Conservation (phyloP, 2,329 filamentous ascomycete genomes). For the Aspergillus chevalieri region DNA sequence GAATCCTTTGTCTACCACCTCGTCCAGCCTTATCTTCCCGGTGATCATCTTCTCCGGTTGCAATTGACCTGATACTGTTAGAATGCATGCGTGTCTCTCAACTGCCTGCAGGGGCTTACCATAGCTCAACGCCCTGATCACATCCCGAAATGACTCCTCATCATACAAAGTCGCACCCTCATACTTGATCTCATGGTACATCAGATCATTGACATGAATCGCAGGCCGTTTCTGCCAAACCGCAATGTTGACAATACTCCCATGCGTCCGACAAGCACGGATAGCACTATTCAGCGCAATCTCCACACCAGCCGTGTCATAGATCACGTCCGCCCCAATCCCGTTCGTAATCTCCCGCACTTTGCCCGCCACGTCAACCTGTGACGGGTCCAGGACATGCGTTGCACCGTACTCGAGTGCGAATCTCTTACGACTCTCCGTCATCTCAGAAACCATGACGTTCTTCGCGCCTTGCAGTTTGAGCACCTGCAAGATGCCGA, state of each 20-base stretch:
- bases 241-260: conserved; percentile 59
- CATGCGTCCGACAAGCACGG: conserved; percentile 46
- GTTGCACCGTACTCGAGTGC: conserved; percentile 52
- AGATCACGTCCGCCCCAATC: conserved; percentile 52
- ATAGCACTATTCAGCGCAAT: conserved; percentile 44
- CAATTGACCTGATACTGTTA: conserved; percentile 40
- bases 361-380: conserved; percentile 40
- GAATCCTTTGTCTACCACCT: conserved; percentile 54
- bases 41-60: conserved; percentile 57
- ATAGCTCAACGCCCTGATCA: conserved; percentile 47
- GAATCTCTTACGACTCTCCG: conserved; percentile 45
- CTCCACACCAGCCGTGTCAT: conserved; percentile 59
- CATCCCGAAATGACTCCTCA: conserved; percentile 50
- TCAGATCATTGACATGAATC: conserved; percentile 50
- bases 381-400: conserved; percentile 47
- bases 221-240: conserved; percentile 55
- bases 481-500: conserved; percentile 56
- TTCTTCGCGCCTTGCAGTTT: conserved; percentile 47
- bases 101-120: conserved; percentile 8
- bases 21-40: conserved; percentile 50
- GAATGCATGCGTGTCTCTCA: conserved; percentile 3
- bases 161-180: conserved; percentile 46
- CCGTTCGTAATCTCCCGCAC: conserved; percentile 43
- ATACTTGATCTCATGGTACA: conserved; percentile 50
- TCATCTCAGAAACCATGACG: conserved; percentile 55